Percentiles rank a stretch among this genome's conserved stretches.
Evolutionary conservation across 2,329 filamentous ascomycete species (phyloP).

Genomic region (Hymenoscyphus fraxineus): DNA sequence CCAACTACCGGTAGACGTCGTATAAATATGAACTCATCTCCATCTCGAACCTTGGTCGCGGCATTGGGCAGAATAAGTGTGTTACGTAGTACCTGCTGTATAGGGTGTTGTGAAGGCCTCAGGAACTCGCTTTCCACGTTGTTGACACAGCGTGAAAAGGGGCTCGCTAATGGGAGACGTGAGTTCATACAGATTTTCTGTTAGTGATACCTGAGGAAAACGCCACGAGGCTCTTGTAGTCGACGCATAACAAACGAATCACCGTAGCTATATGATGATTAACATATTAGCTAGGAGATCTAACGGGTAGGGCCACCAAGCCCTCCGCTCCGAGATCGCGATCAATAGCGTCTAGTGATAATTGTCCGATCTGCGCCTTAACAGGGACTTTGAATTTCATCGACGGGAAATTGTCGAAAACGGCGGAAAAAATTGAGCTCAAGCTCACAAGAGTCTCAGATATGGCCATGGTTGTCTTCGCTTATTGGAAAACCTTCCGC

Average conservation of each 20-base stretch:
- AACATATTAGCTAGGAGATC: slow-evolving; percentile 23
- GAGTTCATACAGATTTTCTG: not conserved
- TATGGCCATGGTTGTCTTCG: not conserved
- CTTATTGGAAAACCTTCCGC: slow-evolving; percentile 9
- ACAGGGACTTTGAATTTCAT: slow-evolving; percentile 1
- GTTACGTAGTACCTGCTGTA: not conserved
- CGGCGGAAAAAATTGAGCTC: slow-evolving; percentile 5
- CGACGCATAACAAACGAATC: slow-evolving; percentile 22
- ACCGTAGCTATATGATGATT: slow-evolving; percentile 26
- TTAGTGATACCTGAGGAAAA: slow-evolving; percentile 1
- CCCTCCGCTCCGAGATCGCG: slow-evolving; percentile 15
- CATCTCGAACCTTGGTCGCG: not conserved
- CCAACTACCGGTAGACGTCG: not conserved
- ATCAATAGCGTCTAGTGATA: slow-evolving; percentile 21
- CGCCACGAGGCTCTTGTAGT: slow-evolving; percentile 23
- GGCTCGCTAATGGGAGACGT: not conserved
- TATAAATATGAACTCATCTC: slow-evolving; percentile 1
- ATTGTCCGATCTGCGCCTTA: slow-evolving; percentile 9
- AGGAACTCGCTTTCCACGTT: not conserved
- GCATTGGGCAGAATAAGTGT: not conserved
- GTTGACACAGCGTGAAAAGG: slow-evolving; percentile 4
- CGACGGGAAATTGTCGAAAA: slow-evolving; percentile 12
- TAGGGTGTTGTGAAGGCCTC: not conserved
- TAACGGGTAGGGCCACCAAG: slow-evolving; percentile 18
- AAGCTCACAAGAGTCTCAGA: slow-evolving; percentile 5